phyloP scores from a whole-genome alignment of 768 basidiomycete species.

The Rubroboletus pulcherrimus region DNA sequence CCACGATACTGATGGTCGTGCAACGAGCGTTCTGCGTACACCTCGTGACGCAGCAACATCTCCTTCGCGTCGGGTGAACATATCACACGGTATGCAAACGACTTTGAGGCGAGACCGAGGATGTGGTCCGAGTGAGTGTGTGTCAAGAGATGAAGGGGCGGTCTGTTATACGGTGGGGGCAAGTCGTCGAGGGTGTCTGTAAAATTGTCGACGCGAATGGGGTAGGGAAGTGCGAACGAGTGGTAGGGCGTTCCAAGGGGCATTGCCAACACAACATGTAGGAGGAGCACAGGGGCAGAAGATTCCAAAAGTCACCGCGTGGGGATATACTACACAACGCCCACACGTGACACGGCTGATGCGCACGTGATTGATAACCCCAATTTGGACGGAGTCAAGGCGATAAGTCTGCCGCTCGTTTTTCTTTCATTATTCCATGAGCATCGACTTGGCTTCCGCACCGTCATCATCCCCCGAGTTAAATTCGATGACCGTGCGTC shows the following conservation, averaged over 20 bases:
- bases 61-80: conserved; percentile 84
- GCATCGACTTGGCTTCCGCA: no score
- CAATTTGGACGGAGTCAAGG: no score
- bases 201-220: conserved; percentile 87
- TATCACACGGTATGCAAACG: conserved; percentile 67
- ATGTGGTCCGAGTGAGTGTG: conserved; percentile 93
- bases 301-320: background rate
- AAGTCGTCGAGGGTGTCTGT: conserved; percentile 37
- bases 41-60: conserved; percentile 79
- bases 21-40: conserved; percentile 59
- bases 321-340: background rate
- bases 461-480: no score
- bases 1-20: conserved; percentile 38
- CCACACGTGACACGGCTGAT: background rate
- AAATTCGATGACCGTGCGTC: no score
- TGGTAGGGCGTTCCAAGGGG: conserved; percentile 74
- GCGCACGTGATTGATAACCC: no score
- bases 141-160: conserved; percentile 68
- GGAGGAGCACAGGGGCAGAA: conserved; percentile 16
- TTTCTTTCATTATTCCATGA: no score
- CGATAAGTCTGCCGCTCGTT: no score
- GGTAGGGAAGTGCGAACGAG: conserved; percentile 74
- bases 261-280: conserved; percentile 39
- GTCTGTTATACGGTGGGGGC: conserved; percentile 31
- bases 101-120: conserved; percentile 67